phyloP scores from a whole-genome alignment of 2,329 filamentous ascomycete species.

The Clarireedia homoeocarpa region DNA sequence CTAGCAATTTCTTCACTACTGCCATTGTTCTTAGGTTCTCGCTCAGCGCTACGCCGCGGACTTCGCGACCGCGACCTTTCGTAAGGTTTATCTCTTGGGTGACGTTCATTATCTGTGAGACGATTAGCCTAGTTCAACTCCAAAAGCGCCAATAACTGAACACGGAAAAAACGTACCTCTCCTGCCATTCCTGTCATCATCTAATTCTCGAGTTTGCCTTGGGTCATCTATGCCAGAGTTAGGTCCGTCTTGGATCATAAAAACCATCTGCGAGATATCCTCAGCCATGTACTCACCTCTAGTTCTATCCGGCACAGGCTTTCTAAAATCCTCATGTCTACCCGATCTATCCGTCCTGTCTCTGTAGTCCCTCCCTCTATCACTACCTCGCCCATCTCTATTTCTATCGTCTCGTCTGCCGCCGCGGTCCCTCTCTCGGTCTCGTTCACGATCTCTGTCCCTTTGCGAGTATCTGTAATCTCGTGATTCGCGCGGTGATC shows the following conservation, averaged over 20 bases:
- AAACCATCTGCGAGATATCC: constrained; percentile 4
- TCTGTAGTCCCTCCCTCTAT: constrained; percentile 17
- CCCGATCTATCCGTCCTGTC: constrained; percentile 12
- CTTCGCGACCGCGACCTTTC: constrained; percentile 17
- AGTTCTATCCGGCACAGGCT: constrained; percentile 2
- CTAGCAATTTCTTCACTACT: constrained; percentile 10
- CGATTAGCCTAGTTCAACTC: constrained; percentile 12
- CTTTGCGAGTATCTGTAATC: constrained; percentile 21
- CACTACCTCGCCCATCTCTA: constrained; percentile 18
- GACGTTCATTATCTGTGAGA: constrained; percentile 19
- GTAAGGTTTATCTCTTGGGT: constrained; percentile 14
- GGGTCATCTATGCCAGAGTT: constrained; percentile 2
- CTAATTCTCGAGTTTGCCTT: neutral
- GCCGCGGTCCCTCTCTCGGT: constrained; percentile 13
- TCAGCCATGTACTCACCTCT: constrained; percentile 6
- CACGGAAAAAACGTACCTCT: constrained; percentile 6
- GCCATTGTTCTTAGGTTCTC: constrained; percentile 10
- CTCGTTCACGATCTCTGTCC: constrained; percentile 34
- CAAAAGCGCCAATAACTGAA: neutral
- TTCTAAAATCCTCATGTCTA: constrained; percentile 9
- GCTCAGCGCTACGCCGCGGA: constrained; percentile 10
- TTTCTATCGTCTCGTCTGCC: constrained; percentile 17
- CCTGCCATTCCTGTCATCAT: constrained; percentile 4
- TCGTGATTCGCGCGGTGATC: constrained; percentile 21
- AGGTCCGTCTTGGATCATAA: constrained; percentile 7